phyloP scores from a whole-genome alignment of 257 asterid species.

The Rauvolfia tetraphylla region DNA sequence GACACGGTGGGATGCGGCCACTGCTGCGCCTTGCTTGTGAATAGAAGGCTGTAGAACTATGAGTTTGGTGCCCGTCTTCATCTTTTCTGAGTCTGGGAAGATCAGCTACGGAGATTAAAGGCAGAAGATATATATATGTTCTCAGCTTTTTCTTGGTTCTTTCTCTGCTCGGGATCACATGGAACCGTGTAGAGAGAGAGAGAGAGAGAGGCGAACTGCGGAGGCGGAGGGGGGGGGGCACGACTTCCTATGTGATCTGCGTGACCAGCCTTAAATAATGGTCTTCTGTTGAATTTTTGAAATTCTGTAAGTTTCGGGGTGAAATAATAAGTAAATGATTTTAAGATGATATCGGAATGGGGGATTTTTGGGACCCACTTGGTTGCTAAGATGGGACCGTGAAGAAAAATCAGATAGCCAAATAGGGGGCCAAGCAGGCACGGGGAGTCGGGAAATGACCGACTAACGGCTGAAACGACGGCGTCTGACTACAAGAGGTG shows the following conservation, averaged over 20 bases:
- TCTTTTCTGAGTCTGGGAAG: constrained; percentile 13
- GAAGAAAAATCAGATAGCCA: neutral
- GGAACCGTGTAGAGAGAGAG: neutral
- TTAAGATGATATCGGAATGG: constrained; percentile 1
- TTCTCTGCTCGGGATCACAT: neutral
- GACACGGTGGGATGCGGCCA: constrained; percentile 44
- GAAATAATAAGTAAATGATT: constrained; percentile 14
- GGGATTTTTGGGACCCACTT: constrained; percentile 2
- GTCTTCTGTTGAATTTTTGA: neutral
- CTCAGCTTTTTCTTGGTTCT: neutral
- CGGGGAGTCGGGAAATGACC: neutral
- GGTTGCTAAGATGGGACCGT: neutral
- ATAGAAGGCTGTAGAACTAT: constrained; percentile 64
- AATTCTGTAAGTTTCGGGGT: neutral
- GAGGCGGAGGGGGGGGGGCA: neutral
- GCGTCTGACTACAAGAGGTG: neutral
- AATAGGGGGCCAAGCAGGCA: neutral
- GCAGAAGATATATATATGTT: neutral
- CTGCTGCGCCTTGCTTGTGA: constrained; percentile 40
- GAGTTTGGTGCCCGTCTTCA: constrained; percentile 68
- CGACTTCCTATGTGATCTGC: constrained; percentile 14
- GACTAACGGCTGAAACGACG: neutral
- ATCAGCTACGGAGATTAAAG: neutral
- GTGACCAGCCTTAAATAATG: constrained; percentile 6
- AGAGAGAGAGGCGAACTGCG: neutral